Evolutionary conservation across 1,139 yeast species (phyloP), one percentile per base, ranked within the genome.

Genomic region (Magnusiomyces suaveolens): DNA sequence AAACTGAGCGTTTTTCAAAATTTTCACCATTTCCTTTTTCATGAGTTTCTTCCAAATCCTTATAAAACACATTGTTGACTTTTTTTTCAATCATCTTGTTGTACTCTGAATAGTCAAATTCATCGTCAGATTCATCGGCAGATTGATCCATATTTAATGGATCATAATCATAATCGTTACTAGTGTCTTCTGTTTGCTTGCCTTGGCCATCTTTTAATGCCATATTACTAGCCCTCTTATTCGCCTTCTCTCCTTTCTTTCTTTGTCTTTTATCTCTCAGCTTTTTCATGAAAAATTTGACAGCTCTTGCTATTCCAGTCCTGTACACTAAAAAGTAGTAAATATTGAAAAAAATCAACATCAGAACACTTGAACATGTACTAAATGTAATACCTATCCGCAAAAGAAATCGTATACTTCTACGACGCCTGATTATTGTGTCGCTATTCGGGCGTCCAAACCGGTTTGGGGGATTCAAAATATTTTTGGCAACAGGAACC

Each of bases 401-500:
- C 43, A 38, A 4, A 12, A 48, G 12, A n/a, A 39, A 21, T n/a
- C 48, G 29, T 21, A n/a, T n/a, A 29, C 41, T 21, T 36, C 23
- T 29, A 21, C 41, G 39, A n/a, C 10, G 10, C 4, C 32, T 20
- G 2, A 21, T 43, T 20, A n/a, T 24, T 18, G 21, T 18, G 18
- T 32, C 29, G 2, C 52, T 50, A 25, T 36, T 29, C 4, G 43
- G 8, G 8, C 43, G 10, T 14, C 43, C 43, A 38, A 38, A 38
- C 43, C 32, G 20, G 25, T 48, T 48, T 4, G 43, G 46, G 10
- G 43, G 39, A 3, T 44, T 48, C 2, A 26, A 43, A 16, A 52
- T 33, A 25, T 55, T 54, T 3, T 55, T 53, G 18, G 57, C 55
- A 25, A 47, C 46, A 3, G 52, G 48, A 14, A 48, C 46, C 38